phyloP scores from a whole-genome alignment of 1,284 basidiomycete genomes.

The Pseudozyma tsukubaensis region DNA sequence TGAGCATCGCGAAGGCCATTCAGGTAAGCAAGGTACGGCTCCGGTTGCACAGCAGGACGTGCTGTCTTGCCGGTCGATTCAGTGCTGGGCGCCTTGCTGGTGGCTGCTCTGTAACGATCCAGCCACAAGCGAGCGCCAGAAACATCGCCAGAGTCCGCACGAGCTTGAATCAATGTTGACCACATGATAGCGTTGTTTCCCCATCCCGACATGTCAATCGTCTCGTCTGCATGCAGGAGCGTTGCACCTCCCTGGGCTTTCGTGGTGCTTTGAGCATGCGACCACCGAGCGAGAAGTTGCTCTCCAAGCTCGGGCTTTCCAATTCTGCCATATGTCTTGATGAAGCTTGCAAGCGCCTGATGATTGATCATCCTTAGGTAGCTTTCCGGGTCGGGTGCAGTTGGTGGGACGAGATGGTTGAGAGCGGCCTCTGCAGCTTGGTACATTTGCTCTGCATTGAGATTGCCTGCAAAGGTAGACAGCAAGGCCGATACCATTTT shows the following conservation, averaged over 20 bases:
- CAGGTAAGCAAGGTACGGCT: constrained; percentile 39
- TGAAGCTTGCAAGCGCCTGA: constrained; percentile 23
- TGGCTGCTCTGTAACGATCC: constrained; percentile 21
- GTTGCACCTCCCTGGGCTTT: not conserved
- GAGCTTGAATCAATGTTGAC: constrained; percentile 27
- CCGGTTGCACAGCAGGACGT: constrained; percentile 7
- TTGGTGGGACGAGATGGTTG: constrained; percentile 7
- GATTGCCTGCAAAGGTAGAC: constrained; percentile 12
- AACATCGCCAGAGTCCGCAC: constrained; percentile 20
- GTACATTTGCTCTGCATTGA: constrained; percentile 13
- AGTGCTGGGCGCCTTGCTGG: not conserved
- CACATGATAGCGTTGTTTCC: constrained; percentile 28
- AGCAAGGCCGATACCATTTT: constrained; percentile 40
- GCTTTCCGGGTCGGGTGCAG: not conserved
- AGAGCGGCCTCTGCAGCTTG: constrained; percentile 17
- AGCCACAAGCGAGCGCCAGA: constrained; percentile 34
- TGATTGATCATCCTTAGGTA: constrained; percentile 19
- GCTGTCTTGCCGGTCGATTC: not conserved
- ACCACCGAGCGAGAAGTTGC: constrained; percentile 22
- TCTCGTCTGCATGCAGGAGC: constrained; percentile 6
- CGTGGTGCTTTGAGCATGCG: constrained; percentile 15
- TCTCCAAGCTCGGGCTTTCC: constrained; percentile 24
- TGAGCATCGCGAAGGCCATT: constrained; percentile 14
- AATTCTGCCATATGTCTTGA: constrained; percentile 19
- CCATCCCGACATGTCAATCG: constrained; percentile 33